Percentiles rank a stretch among this genome's conserved stretches.
phyloP scores from a whole-genome alignment of 441 rosid species.

The Erysimum cheiri region DNA sequence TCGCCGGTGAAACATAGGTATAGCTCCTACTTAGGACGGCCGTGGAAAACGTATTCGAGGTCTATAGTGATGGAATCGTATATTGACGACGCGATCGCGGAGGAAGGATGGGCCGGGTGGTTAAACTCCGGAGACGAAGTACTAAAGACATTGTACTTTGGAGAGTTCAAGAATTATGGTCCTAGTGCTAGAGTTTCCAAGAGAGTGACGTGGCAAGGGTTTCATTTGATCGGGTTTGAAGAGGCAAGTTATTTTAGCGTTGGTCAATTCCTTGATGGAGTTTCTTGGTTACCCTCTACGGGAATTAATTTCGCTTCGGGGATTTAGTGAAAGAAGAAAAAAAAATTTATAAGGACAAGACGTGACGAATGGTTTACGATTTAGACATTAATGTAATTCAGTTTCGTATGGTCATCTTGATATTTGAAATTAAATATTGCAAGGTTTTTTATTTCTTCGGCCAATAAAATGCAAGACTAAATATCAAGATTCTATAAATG shows the following conservation, averaged over 20 bases:
- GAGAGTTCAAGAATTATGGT: constrained; percentile 67
- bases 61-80: constrained; percentile 68
- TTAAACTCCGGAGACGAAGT: constrained; percentile 58
- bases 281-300: constrained; percentile 60
- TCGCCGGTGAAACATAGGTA: constrained; percentile 45
- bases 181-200: constrained; percentile 58
- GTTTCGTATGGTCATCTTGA: neutral
- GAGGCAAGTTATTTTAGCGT: constrained; percentile 75
- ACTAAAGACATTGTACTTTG: constrained; percentile 68
- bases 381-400: neutral
- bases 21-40: constrained; percentile 67
- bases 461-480: neutral
- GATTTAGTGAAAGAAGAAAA: constrained; percentile 10
- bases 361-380: neutral
- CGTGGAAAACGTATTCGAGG: constrained; percentile 82
- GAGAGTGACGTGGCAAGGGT: constrained; percentile 73
- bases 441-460: neutral
- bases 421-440: neutral
- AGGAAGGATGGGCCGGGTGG: constrained; percentile 82
- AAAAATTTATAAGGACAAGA: neutral
- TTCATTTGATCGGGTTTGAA: constrained; percentile 47
- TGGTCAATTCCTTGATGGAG: constrained; percentile 63
- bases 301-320: constrained; percentile 53
- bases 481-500: neutral
- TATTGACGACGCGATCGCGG: constrained; percentile 53